Conservation (phyloP, 2,329 filamentous ascomycete species). For the Aureobasidium zeae region DNA sequence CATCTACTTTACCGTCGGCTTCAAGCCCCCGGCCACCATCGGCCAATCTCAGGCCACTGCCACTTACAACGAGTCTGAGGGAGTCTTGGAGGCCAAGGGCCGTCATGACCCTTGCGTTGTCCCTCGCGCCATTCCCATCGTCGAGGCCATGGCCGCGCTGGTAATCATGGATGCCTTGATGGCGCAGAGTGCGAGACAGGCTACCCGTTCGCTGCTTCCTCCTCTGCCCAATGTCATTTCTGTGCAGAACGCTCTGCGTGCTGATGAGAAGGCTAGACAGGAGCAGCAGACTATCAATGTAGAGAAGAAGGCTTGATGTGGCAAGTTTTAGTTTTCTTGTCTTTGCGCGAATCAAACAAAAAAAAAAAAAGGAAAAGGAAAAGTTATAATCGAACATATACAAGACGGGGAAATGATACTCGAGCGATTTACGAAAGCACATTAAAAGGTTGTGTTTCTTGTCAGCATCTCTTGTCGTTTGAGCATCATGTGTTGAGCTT, state of each 20-base stretch:
- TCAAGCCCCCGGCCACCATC: slow-evolving; percentile 94
- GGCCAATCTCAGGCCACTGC: slow-evolving; percentile 77
- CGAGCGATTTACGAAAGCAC: no score
- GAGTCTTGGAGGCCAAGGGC: slow-evolving; percentile 81
- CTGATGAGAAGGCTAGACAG: slow-evolving; percentile 16
- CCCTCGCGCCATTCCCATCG: slow-evolving; percentile 72
- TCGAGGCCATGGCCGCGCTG: slow-evolving; percentile 84
- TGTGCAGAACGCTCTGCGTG: slow-evolving; percentile 19
- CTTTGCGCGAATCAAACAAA: no score
- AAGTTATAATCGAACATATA: no score
- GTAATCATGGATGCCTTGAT: slow-evolving; percentile 80
- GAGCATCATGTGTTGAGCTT: no score
- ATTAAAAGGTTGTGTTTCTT: no score
- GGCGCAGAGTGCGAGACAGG: slow-evolving; percentile 61
- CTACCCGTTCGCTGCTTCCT: slow-evolving; percentile 39
- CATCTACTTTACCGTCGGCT: slow-evolving; percentile 89
- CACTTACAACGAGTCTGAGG: slow-evolving; percentile 66
- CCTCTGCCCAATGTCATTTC: slow-evolving; percentile 32
- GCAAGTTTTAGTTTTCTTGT: no score
- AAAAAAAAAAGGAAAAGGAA: no score
- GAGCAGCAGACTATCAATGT: slow-evolving; percentile 17
- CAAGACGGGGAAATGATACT: no score
- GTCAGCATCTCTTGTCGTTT: no score
- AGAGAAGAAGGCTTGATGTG: slow-evolving; percentile 13
- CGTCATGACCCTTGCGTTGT: slow-evolving; percentile 91